Percentiles rank a stretch among this genome's conserved stretches.
phyloP scores from a whole-genome alignment of 345 rosid species.

The Excoecaria agallocha region DNA sequence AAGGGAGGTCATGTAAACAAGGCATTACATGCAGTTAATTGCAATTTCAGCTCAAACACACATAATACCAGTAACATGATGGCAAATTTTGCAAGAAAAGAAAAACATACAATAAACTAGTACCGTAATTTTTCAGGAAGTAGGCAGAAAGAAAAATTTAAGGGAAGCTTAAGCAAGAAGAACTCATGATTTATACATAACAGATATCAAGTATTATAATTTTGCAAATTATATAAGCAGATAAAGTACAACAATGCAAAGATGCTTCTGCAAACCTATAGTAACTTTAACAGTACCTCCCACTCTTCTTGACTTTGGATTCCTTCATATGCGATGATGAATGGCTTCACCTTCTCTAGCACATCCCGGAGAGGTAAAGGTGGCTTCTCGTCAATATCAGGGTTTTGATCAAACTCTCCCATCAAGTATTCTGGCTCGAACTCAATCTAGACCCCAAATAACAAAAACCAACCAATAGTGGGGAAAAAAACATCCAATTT shows the following conservation, averaged over 20 bases:
- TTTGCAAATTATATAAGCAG: background rate
- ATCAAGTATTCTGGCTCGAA: constrained; percentile 81
- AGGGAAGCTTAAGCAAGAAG: background rate
- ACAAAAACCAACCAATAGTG: constrained; percentile 17
- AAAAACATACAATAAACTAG: too few species aligned
- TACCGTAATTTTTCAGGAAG: background rate
- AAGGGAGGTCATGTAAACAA: background rate
- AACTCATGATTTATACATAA: background rate
- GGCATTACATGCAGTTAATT: background rate
- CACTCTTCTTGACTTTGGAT: constrained; percentile 83
- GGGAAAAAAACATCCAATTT: too few species aligned
- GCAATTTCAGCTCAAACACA: background rate
- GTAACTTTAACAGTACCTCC: constrained; percentile 53
- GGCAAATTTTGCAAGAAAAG: too few species aligned
- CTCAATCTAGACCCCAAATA: too few species aligned
- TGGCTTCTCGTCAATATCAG: constrained; percentile 83
- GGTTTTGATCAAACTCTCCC: constrained; percentile 76
- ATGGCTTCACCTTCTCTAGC: constrained; percentile 89
- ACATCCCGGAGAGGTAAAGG: constrained; percentile 75
- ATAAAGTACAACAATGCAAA: background rate
- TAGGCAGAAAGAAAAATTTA: background rate
- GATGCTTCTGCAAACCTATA: background rate
- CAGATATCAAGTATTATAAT: background rate
- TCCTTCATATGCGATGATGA: constrained; percentile 86
- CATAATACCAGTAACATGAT: background rate